Evolutionary conservation across 2,329 filamentous ascomycete species (phyloP), one percentile per base, ranked within the genome.

Genomic region (Colletotrichum coccodes): DNA sequence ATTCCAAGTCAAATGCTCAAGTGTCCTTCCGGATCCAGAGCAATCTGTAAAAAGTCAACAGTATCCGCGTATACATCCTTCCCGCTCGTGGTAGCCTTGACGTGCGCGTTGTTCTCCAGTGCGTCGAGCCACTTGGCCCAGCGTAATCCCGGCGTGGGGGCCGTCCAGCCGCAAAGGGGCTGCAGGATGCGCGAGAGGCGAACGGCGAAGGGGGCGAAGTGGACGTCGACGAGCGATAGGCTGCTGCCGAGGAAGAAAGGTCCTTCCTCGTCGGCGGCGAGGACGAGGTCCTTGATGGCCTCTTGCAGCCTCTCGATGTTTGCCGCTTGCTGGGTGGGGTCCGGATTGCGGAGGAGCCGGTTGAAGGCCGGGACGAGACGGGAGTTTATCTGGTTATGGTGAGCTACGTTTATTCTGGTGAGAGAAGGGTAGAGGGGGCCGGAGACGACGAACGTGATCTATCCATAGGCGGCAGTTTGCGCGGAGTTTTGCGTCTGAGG

Each of bases 391-490:
- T 92, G 36, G 12, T 9, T 4, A 18, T 9, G 16, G 23, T 62
- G 26, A 58, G 58, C 36, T 26, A 49, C 21, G 14, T 23, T 6
- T 18, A 21, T 8, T 56, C 46, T 9, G 30, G 56, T 53, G 30
- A 38, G 16, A 21, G 16, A 11, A 21, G 9, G 26, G 7, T 34
- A n/a, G 16, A 32, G 7, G 36, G 6, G 38, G 9, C n/a, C n/a
- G 8, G 23, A 26, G 6, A 42, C 16, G 21, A 52, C 87, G 78
- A 80, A 94, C 90, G 82, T 96, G 93, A 72, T 95, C 92, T 30
- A 90, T 86, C 94, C 94, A 97, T 11, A 96, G 80, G 49, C 94
- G 89, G 67, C 90, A 94, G 64, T 92, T 89, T 2, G 94, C 94
- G 72, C 90, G 89, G 16, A 90, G 79, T 74, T 91, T 90, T 1